Percentiles rank a stretch among this genome's conserved stretches.
phyloP scores from a whole-genome alignment of 1,284 basidiomycete species.

The Grifola frondosa region DNA sequence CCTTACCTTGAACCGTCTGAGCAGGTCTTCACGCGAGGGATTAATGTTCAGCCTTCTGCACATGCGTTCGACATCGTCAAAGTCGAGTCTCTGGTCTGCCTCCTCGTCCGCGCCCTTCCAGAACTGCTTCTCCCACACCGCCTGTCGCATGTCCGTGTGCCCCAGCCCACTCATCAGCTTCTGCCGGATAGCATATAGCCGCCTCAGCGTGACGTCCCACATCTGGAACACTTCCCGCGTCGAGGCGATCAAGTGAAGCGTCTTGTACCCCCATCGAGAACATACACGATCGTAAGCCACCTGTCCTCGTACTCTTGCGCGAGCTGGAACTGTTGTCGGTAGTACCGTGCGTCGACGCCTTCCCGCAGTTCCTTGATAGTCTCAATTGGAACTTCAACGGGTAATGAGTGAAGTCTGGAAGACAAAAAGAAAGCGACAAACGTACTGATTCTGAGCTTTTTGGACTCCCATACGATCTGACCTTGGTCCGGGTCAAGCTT shows the following conservation, averaged over 20 bases:
- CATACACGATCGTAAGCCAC: conserved; percentile 81
- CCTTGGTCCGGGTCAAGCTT: conserved; percentile 78
- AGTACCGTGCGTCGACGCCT: conserved; percentile 73
- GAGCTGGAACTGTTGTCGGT: conserved; percentile 76
- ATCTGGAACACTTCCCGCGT: conserved; percentile 67
- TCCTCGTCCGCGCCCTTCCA: conserved; percentile 71
- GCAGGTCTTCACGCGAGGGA: conserved; percentile 60
- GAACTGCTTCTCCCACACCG: conserved; percentile 80
- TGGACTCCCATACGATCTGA: conserved; percentile 83
- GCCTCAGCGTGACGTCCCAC: conserved; percentile 64
- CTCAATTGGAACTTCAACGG: conserved; percentile 75
- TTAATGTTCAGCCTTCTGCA: conserved; percentile 79
- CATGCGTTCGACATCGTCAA: conserved; percentile 74
- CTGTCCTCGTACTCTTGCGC: conserved; percentile 58
- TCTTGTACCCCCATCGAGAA: conserved; percentile 84
- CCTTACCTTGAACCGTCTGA: conserved; percentile 64
- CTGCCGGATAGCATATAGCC: conserved; percentile 59
- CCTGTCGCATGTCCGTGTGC: conserved; percentile 63
- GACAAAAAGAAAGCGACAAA: conserved; percentile 24
- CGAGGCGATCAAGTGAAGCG: conserved; percentile 84
- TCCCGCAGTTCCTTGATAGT: conserved; percentile 90
- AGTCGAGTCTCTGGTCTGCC: conserved; percentile 64
- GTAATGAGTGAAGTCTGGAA: neutral
- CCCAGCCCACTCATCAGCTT: conserved; percentile 70
- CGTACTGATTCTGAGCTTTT: conserved; percentile 74